These are phyloP conservation scores for Amphichorda felina DNA, from an alignment of 2,329 filamentous ascomycete genomes.

Conservation along the genomic window DNA sequence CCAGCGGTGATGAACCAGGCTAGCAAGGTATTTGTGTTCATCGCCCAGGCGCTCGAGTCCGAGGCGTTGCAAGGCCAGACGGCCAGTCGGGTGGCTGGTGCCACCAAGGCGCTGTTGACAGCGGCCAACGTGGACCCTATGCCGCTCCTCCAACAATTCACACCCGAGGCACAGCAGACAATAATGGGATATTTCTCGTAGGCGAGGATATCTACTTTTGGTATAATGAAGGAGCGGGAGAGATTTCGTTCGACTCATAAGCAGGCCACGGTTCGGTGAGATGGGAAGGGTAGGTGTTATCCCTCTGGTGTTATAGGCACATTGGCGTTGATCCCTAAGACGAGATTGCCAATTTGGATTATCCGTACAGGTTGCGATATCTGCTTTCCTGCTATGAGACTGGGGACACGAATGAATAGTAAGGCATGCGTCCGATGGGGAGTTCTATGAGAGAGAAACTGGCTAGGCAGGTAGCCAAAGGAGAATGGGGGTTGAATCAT, in stretches of 20 bases:
- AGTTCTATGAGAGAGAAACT: too few species aligned
- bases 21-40: conserved; percentile 70
- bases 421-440: too few species aligned
- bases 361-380: too few species aligned
- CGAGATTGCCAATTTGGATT: too few species aligned
- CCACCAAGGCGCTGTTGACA: conserved; percentile 67
- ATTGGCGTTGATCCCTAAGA: too few species aligned
- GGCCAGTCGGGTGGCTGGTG: conserved; percentile 61
- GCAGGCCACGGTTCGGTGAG: too few species aligned
- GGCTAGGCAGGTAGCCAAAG: too few species aligned
- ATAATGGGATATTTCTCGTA: conserved; percentile 64
- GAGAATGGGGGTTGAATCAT: neutral
- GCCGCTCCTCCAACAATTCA: conserved; percentile 63
- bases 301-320: too few species aligned
- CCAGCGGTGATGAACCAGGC: conserved; percentile 68
- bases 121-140: conserved; percentile 64
- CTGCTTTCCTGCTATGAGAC: too few species aligned
- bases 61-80: conserved; percentile 82
- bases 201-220: neutral
- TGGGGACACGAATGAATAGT: too few species aligned
- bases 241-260: neutral
- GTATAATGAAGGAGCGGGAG: neutral
- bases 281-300: too few species aligned
- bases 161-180: conserved; percentile 67
- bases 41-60: conserved; percentile 81